Evolutionary conservation across 441 rosid genomes (phyloP).

Genomic region (Populus hybrid): DNA sequence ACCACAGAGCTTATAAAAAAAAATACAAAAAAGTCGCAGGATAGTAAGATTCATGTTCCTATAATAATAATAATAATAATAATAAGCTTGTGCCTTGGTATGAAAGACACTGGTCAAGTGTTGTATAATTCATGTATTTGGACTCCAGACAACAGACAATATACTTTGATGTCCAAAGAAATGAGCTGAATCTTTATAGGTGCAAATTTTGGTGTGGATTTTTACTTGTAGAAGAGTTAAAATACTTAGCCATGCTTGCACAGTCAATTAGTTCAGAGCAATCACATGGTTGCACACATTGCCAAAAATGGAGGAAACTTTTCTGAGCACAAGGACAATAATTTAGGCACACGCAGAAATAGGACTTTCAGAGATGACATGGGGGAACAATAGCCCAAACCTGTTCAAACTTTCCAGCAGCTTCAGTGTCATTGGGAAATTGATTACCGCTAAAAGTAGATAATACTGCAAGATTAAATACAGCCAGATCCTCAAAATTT

Average conservation of each 20-base stretch:
- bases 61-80: no score
- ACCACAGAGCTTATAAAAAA: no score
- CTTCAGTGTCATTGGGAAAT: constrained; percentile 14
- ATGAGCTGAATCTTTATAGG: no score
- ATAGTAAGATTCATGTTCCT: background rate
- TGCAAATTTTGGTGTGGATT: no score
- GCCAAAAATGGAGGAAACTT: background rate
- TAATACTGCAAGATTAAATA: constrained; percentile 26
- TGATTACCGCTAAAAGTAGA: constrained; percentile 21
- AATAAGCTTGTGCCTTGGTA: no score
- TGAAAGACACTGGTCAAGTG: no score
- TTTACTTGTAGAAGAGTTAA: no score
- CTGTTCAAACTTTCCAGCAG: constrained; percentile 24
- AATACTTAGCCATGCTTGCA: background rate
- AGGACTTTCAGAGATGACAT: background rate
- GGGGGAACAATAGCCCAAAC: constrained; percentile 12
- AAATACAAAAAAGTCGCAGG: background rate
- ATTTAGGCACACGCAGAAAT: background rate
- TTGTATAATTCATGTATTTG: no score
- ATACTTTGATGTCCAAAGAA: no score
- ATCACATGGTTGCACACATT: background rate
- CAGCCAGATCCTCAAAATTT: constrained; percentile 11
- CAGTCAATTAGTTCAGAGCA: background rate
- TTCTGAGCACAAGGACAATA: background rate
- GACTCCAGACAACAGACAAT: no score